Evolutionary conservation across 2,329 filamentous ascomycete species (phyloP).

Genomic region (Cryoendolithus antarcticus): DNA sequence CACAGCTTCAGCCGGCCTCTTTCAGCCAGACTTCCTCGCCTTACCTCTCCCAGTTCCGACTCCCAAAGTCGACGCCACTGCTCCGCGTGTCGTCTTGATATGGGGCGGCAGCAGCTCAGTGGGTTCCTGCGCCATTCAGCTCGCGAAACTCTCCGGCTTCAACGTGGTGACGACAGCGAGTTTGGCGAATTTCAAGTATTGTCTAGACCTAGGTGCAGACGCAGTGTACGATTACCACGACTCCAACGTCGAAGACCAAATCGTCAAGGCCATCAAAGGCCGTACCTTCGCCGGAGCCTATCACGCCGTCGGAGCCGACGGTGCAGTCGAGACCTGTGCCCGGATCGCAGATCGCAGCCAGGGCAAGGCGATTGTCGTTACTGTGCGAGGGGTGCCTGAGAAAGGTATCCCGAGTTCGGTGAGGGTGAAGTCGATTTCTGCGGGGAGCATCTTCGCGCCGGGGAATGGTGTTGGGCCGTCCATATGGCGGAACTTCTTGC

Average conservation of each 20-base stretch:
- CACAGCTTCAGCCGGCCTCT: slow-evolving; percentile 27
- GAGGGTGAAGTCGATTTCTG: slow-evolving; percentile 12
- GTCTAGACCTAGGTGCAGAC: slow-evolving; percentile 12
- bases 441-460: slow-evolving; percentile 11
- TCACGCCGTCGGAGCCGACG: slow-evolving; percentile 16
- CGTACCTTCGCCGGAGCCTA: slow-evolving; percentile 21
- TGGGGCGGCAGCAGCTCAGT: slow-evolving; percentile 25
- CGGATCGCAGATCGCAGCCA: slow-evolving; percentile 14
- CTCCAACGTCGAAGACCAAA: slow-evolving; percentile 15
- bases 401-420: slow-evolving; percentile 15
- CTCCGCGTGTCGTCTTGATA: slow-evolving; percentile 17
- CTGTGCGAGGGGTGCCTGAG: slow-evolving; percentile 12
- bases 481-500: slow-evolving; percentile 17
- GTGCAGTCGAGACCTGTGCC: slow-evolving; percentile 15
- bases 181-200: slow-evolving; percentile 4
- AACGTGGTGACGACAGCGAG: background rate
- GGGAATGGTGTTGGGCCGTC: slow-evolving; percentile 15
- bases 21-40: slow-evolving; percentile 13
- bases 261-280: slow-evolving; percentile 16
- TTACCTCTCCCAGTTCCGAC: slow-evolving; percentile 11
- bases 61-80: slow-evolving; percentile 7
- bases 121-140: slow-evolving; percentile 20
- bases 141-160: slow-evolving; percentile 27
- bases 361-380: slow-evolving; percentile 20
- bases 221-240: slow-evolving; percentile 15